A percentile compares a stretch with the other conserved stretches of the same genome.
Conservation (phyloP, 2,329 filamentous ascomycete species). For the Penicillium crustosum region DNA sequence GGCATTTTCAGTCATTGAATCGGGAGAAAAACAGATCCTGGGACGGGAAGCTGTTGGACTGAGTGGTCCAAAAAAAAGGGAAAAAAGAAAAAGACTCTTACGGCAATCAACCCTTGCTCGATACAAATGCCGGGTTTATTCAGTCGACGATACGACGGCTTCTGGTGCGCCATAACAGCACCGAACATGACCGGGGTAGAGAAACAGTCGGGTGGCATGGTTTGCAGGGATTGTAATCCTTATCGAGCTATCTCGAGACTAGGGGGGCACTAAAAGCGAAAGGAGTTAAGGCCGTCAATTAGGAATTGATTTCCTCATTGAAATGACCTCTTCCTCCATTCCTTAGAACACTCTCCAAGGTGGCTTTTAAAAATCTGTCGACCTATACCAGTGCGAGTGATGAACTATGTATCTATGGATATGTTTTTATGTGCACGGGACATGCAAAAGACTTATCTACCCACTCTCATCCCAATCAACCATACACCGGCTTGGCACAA, state of each 20-base stretch:
- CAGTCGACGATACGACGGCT: not conserved
- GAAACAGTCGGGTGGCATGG: not conserved
- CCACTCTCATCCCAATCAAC: not conserved
- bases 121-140: too few relatives aligned
- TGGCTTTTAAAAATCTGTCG: not conserved
- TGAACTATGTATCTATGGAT: not conserved
- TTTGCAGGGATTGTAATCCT: not conserved
- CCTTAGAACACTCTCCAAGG: not conserved
- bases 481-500: too few relatives aligned
- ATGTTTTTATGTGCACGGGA: not conserved
- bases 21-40: not conserved
- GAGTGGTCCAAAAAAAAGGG: not conserved
- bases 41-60: not conserved
- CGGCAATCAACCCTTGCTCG: not conserved
- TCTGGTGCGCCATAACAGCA: not conserved
- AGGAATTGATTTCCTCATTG: not conserved
- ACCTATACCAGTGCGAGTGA: not conserved
- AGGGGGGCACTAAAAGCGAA: too few relatives aligned
- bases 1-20: not conserved
- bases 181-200: not conserved
- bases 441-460: not conserved
- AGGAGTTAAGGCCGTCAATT: not conserved
- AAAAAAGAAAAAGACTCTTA: not conserved
- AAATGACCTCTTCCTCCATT: not conserved
- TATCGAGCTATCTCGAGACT: not conserved